phyloP scores from a whole-genome alignment of 805 yeast genomes.

The Lipomyces oligophaga region DNA sequence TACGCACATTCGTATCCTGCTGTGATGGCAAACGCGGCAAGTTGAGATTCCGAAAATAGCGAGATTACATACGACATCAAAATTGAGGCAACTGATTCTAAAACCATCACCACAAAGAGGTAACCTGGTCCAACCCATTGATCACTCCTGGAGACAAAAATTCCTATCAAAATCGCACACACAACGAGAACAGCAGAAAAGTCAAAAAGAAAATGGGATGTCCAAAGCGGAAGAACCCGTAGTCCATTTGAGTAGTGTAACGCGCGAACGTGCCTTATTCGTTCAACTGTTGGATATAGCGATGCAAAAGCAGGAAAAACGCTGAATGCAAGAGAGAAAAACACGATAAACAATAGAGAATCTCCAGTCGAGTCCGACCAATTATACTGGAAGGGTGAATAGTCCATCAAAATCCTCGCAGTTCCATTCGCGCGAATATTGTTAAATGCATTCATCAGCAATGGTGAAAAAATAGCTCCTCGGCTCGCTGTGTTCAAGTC shows the following conservation, averaged over 20 bases:
- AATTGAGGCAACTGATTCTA: slow-evolving; percentile 35
- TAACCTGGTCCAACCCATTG: slow-evolving; percentile 35
- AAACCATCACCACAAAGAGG: slow-evolving; percentile 34
- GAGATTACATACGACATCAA: slow-evolving; percentile 35
- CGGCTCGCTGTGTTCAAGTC: slow-evolving; percentile 9
- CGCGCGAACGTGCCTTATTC: slow-evolving; percentile 37
- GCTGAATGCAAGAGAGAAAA: slow-evolving; percentile 37
- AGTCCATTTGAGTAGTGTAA: slow-evolving; percentile 40
- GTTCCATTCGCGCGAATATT: slow-evolving; percentile 35
- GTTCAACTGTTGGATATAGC: slow-evolving; percentile 38
- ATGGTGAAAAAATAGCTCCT: slow-evolving; percentile 29
- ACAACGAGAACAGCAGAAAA: slow-evolving; percentile 28
- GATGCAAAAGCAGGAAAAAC: slow-evolving; percentile 38
- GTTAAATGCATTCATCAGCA: slow-evolving; percentile 33
- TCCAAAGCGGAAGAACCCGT: slow-evolving; percentile 37
- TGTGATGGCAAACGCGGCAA: slow-evolving; percentile 41
- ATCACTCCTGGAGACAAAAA: slow-evolving; percentile 32
- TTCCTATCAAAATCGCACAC: slow-evolving; percentile 31
- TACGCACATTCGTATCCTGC: slow-evolving; percentile 37
- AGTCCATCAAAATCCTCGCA: slow-evolving; percentile 31
- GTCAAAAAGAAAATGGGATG: slow-evolving; percentile 34
- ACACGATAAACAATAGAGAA: slow-evolving; percentile 37
- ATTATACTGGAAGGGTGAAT: slow-evolving; percentile 36
- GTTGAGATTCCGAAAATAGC: slow-evolving; percentile 33
- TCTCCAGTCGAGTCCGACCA: slow-evolving; percentile 36